Percentiles rank a stretch among this genome's conserved stretches.
phyloP scores from a whole-genome alignment of 495 filamentous ascomycete genomes.

The Aspergillus nidulans region DNA sequence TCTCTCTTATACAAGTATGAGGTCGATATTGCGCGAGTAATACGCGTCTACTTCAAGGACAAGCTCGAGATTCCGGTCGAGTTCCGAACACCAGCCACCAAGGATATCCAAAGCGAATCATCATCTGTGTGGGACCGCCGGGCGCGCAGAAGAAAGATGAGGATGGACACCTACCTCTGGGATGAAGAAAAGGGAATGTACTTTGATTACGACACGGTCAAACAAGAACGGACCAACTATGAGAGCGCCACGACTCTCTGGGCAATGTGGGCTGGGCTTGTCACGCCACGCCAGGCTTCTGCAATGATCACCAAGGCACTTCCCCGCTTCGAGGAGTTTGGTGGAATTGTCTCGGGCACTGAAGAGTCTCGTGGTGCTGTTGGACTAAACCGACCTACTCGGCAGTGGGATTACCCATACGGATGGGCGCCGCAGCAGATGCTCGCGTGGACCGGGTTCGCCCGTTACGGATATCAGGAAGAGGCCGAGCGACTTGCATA shows the following conservation, averaged over 20 bases:
- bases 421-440: constrained; percentile 99
- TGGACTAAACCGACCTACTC: constrained; percentile 77
- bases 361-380: constrained; percentile 77
- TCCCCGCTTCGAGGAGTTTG: constrained; percentile 79
- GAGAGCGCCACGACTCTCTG: constrained; percentile 92
- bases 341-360: constrained; percentile 86
- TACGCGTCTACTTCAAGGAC: constrained; percentile 77
- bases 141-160: constrained; percentile 69
- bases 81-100: constrained; percentile 58
- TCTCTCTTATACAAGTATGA: constrained; percentile 95
- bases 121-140: constrained; percentile 87
- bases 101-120: constrained; percentile 61
- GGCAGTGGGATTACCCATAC: constrained; percentile 97
- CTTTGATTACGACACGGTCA: constrained; percentile 90
- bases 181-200: constrained; percentile 87
- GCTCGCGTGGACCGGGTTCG: constrained; percentile 87
- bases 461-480: constrained; percentile 84
- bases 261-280: constrained; percentile 91
- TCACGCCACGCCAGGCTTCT: constrained; percentile 72
- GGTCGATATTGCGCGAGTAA: constrained; percentile 78
- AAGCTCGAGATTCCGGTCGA: constrained; percentile 71
- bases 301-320: constrained; percentile 70
- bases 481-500: constrained; percentile 86
- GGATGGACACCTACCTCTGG: constrained; percentile 89
- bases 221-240: constrained; percentile 69